phyloP scores from a whole-genome alignment of 1,139 yeast species.

The Scheffersomyces parashehatae region DNA sequence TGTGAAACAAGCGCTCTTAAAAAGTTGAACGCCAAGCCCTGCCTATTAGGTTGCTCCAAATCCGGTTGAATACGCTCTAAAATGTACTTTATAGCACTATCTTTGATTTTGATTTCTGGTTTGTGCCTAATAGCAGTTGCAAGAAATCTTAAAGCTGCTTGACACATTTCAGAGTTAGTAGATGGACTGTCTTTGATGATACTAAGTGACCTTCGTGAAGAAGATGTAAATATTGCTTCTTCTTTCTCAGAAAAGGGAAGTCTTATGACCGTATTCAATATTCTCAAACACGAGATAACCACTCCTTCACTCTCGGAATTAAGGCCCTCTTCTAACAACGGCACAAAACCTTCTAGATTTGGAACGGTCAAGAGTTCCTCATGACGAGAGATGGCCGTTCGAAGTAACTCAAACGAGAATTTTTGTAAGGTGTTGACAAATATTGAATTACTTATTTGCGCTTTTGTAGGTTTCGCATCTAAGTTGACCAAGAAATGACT shows the following conservation, averaged over 20 bases:
- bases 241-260: constrained; percentile 62
- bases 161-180: constrained; percentile 81
- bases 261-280: constrained; percentile 60
- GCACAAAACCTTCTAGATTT: constrained; percentile 73
- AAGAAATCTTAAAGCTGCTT: constrained; percentile 72
- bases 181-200: constrained; percentile 75
- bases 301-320: constrained; percentile 74
- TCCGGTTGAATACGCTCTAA: constrained; percentile 82
- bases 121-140: constrained; percentile 73
- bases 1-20: constrained; percentile 72
- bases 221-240: constrained; percentile 52
- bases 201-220: constrained; percentile 63
- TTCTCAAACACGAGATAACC: constrained; percentile 63
- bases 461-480: constrained; percentile 57
- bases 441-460: constrained; percentile 51
- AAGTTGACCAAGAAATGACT: constrained; percentile 72
- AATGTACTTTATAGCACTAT: constrained; percentile 72
- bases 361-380: constrained; percentile 55
- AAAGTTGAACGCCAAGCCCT: constrained; percentile 85
- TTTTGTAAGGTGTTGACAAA: constrained; percentile 64
- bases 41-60: constrained; percentile 85
- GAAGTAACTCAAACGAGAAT: constrained; percentile 75
- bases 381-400: constrained; percentile 69
- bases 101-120: constrained; percentile 64
- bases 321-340: constrained; percentile 63